phyloP scores from a whole-genome alignment of 176 grass and related monocot genomes.

The Carex myosuroides region DNA sequence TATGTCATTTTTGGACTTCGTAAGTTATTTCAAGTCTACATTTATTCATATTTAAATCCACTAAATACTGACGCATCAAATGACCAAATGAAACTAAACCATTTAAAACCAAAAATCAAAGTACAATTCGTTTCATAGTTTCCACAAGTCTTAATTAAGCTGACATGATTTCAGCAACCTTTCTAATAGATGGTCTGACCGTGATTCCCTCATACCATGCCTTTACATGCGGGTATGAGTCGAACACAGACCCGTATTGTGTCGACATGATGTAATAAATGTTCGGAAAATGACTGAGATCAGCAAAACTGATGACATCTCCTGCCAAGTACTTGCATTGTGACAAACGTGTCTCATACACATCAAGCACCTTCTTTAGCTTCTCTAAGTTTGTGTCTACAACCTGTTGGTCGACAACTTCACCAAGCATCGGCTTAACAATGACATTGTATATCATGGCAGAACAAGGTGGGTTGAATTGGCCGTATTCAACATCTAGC shows the following conservation, averaged over 20 bases:
- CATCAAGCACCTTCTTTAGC: constrained; percentile 15
- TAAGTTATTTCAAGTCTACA: too few relatives aligned
- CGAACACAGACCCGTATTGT: background rate
- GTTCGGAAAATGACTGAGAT: constrained; percentile 21
- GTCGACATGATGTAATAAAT: constrained; percentile 4
- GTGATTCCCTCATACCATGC: constrained; percentile 22
- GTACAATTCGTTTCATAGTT: background rate
- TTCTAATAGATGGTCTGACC: constrained; percentile 10
- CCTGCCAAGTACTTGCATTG: too few relatives aligned
- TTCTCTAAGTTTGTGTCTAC: constrained; percentile 12
- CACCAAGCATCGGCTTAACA: background rate
- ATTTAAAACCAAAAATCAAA: background rate
- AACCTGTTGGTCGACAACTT: background rate
- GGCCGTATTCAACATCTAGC: background rate
- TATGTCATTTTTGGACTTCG: too few relatives aligned
- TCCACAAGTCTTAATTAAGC: background rate
- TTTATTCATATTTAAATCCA: too few relatives aligned
- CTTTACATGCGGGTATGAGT: constrained; percentile 21
- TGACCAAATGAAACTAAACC: too few relatives aligned
- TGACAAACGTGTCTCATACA: constrained; percentile 21
- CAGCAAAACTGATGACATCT: constrained; percentile 17
- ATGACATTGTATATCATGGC: background rate
- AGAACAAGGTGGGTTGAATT: background rate
- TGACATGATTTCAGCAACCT: background rate
- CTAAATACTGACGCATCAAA: too few relatives aligned